Percentiles rank a stretch among this genome's conserved stretches.
Conservation (phyloP, 2,329 filamentous ascomycete species). For the Claviceps digitariae region DNA sequence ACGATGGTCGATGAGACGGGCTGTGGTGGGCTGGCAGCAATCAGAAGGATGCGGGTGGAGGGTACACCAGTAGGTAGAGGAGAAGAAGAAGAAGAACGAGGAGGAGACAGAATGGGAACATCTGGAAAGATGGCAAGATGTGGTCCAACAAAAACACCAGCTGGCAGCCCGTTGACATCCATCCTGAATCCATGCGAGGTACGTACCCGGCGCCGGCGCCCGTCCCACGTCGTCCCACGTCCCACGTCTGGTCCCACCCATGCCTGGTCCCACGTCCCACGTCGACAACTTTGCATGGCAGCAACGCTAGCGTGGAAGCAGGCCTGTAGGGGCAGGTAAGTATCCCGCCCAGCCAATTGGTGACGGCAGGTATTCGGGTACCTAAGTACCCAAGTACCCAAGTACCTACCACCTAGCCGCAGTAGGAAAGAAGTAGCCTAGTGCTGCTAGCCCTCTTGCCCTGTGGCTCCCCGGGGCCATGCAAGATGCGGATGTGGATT, state of each 20-base stretch:
- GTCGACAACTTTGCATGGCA: not conserved
- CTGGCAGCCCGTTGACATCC: not conserved
- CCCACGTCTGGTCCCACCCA: not conserved
- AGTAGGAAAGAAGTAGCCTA: too few relatives aligned
- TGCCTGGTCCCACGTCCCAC: not conserved
- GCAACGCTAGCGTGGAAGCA: not conserved
- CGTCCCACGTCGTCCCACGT: not conserved
- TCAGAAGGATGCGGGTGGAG: not conserved
- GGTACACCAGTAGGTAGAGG: too few relatives aligned
- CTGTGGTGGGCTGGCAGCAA: not conserved
- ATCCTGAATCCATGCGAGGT: not conserved
- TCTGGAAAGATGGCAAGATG: too few relatives aligned
- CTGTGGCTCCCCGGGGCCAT: not conserved
- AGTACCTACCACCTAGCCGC: too few relatives aligned
- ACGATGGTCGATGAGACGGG: not conserved
- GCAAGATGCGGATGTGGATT: conserved; percentile 9
- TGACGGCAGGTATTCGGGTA: not conserved
- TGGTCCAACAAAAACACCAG: not conserved
- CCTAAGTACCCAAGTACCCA: not conserved
- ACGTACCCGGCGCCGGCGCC: not conserved
- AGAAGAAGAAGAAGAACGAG: not conserved
- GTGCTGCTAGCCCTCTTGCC: not conserved
- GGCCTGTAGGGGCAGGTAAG: not conserved
- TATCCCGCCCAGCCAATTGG: not conserved
- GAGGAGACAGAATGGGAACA: not conserved